Percentiles rank a stretch among this genome's conserved stretches.
phyloP scores from a whole-genome alignment of 75 land plant genomes.

The Sequoia sempervirens region DNA sequence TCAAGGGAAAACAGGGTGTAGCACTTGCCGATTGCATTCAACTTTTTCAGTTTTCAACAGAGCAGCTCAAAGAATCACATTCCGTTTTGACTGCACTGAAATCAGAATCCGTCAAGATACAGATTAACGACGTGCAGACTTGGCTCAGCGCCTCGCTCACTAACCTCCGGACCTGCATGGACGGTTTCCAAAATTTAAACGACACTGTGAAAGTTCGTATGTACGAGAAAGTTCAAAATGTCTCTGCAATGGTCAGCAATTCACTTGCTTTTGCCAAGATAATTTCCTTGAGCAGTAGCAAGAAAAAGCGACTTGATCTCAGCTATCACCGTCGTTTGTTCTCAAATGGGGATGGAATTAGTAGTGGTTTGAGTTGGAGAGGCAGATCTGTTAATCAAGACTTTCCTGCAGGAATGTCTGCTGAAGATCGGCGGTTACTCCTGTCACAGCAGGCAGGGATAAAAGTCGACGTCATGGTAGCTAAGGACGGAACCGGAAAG shows the following conservation, averaged over 20 bases:
- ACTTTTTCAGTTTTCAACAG: background rate
- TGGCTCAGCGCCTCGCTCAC: background rate
- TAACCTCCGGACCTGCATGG: background rate
- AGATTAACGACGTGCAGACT: background rate
- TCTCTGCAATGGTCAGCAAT: background rate
- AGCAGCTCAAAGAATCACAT: background rate
- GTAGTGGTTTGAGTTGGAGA: too few species aligned
- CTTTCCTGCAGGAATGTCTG: constrained; percentile 25
- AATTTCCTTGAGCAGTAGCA: background rate
- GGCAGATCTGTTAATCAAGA: background rate
- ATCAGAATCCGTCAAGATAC: background rate
- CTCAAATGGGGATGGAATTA: background rate
- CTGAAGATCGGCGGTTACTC: constrained; percentile 20
- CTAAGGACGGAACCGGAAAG: constrained; percentile 58
- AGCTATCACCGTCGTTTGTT: background rate
- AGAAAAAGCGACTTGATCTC: background rate
- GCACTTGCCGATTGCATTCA: background rate
- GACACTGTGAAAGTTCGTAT: background rate
- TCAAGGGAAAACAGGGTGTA: background rate
- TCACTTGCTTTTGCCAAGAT: background rate
- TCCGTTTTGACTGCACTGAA: background rate
- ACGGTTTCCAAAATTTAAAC: background rate
- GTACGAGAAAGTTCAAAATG: background rate
- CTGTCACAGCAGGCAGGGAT: background rate
- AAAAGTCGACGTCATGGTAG: constrained; percentile 41